These are phyloP conservation scores for Hypoxylon intermedium DNA, from an alignment of 495 filamentous ascomycete genomes.

Conservation along the genomic window DNA sequence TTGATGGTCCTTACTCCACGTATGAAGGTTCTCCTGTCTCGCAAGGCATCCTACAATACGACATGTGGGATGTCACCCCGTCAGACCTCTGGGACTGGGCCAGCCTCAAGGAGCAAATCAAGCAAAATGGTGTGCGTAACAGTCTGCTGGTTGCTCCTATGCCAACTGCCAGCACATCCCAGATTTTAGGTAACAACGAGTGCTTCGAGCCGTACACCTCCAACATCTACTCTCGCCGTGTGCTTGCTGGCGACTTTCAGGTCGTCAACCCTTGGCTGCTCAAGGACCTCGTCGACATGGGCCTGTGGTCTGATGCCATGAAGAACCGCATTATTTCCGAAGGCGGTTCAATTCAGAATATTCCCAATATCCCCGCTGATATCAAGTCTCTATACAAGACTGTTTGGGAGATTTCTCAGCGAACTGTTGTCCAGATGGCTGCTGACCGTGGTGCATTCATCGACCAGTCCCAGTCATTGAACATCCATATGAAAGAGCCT, in stretches of 20 bases:
- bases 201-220: conserved; percentile 99
- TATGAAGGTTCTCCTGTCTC: conserved; percentile 95
- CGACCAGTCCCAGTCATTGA: conserved; percentile 97
- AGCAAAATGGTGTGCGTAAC: conserved; percentile 91
- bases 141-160: conserved; percentile 94
- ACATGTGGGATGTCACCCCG: conserved; percentile 96
- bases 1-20: conserved; percentile 81
- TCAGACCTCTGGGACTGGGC: conserved; percentile 97
- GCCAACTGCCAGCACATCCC: conserved; percentile 94
- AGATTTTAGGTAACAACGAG: conserved; percentile 98
- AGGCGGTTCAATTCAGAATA: conserved; percentile 93
- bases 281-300: conserved; percentile 97
- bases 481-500: conserved; percentile 98
- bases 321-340: conserved; percentile 99
- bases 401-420: conserved; percentile 99
- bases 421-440: conserved; percentile 93
- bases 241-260: conserved; percentile 97
- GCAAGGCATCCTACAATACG: conserved; percentile 94
- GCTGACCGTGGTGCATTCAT: conserved; percentile 98
- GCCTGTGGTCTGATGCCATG: conserved; percentile 99
- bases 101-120: conserved; percentile 85
- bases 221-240: conserved; percentile 99
- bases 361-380: conserved; percentile 92
- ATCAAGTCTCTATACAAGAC: conserved; percentile 99
- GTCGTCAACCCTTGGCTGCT: conserved; percentile 99